phyloP scores from a whole-genome alignment of 345 rosid genomes.

The Gynandropsis gynandra region DNA sequence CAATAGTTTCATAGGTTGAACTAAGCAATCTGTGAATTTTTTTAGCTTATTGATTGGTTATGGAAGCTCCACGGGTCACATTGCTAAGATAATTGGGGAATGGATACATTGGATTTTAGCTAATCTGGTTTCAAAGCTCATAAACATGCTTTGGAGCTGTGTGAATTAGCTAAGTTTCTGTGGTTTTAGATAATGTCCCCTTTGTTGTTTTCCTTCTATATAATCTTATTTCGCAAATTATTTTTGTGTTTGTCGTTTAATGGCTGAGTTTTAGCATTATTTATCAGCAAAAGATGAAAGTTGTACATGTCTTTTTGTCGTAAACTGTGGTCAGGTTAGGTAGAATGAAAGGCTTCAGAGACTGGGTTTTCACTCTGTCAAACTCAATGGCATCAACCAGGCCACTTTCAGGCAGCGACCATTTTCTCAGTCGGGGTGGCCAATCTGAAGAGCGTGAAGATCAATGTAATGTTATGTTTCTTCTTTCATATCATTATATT shows the following conservation, averaged over 20 bases:
- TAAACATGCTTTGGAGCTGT: background rate
- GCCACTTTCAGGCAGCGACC: constrained; percentile 45
- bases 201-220: background rate
- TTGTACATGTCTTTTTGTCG: constrained; percentile 2
- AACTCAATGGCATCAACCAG: constrained; percentile 55
- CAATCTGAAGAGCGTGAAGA: constrained; percentile 31
- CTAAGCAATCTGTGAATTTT: background rate
- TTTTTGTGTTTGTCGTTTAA: background rate
- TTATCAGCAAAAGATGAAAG: background rate
- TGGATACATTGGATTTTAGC: background rate
- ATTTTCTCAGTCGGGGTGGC: constrained; percentile 32
- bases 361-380: constrained; percentile 58
- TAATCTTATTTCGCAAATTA: background rate
- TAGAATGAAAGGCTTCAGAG: constrained; percentile 70
- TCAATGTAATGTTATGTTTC: constrained; percentile 33
- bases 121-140: constrained; percentile 9
- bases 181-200: background rate
- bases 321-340: constrained; percentile 15
- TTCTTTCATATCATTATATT: background rate
- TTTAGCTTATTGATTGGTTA: background rate
- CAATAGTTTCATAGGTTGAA: background rate
- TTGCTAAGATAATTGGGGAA: background rate
- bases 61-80: constrained; percentile 1
- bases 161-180: background rate
- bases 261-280: background rate